Conservation (phyloP, 768 basidiomycete species). For the Tylopilus plumbeoviolaceoides region DNA sequence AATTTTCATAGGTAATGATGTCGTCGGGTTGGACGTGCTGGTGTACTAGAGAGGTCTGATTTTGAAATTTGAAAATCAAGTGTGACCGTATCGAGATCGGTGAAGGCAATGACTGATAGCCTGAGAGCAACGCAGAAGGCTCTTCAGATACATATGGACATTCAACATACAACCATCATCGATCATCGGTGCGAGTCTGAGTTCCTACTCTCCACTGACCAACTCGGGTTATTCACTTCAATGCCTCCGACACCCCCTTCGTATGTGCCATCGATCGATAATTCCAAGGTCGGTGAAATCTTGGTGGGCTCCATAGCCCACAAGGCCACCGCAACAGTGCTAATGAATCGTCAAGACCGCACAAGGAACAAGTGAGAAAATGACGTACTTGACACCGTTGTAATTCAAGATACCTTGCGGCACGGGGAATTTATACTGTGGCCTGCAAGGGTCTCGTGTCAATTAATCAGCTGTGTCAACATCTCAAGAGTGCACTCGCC, state of each 20-base stretch:
- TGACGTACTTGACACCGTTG: conserved; percentile 57
- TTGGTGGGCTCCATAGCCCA: conserved; percentile 58
- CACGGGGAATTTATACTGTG: conserved; percentile 79
- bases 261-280: conserved; percentile 52
- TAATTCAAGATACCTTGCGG: conserved; percentile 79
- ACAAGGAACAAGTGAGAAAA: neutral
- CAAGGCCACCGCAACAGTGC: conserved; percentile 59
- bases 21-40: neutral
- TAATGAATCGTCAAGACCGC: conserved; percentile 19
- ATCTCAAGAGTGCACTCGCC: conserved; percentile 38
- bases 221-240: conserved; percentile 53
- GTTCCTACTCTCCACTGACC: conserved; percentile 36
- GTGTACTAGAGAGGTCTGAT: neutral
- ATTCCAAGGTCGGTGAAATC: conserved; percentile 48
- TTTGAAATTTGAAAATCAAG: neutral
- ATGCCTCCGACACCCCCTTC: conserved; percentile 66
- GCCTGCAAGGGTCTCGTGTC: conserved; percentile 36
- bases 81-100: too few relatives aligned
- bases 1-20: conserved; percentile 34
- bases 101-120: too few relatives aligned
- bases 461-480: neutral
- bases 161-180: neutral
- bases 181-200: neutral
- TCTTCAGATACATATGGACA: neutral
- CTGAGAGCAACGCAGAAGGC: neutral